These are phyloP conservation scores for Euphorbia pulcherrima DNA, from an alignment of 345 rosid genomes.

Conservation along the genomic window DNA sequence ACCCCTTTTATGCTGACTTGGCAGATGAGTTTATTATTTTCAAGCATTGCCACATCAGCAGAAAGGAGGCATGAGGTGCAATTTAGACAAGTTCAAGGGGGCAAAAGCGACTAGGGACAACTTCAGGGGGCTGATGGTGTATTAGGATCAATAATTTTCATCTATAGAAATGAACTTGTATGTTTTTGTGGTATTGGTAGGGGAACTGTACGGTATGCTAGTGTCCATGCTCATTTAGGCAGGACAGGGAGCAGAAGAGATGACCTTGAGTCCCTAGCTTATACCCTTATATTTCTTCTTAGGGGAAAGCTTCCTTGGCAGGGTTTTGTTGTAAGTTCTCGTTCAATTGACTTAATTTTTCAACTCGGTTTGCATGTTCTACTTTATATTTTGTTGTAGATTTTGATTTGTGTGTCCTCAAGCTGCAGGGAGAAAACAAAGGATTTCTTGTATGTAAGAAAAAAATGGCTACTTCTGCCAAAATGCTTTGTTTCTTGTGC, in stretches of 20 bases:
- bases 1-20: too few species aligned
- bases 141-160: too few species aligned
- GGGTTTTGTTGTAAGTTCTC: slow-evolving; percentile 19
- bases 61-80: too few species aligned
- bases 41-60: too few species aligned
- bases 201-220: slow-evolving; percentile 30
- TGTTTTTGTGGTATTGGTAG: slow-evolving; percentile 13
- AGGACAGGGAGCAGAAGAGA: slow-evolving; percentile 30
- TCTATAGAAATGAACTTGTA: not conserved
- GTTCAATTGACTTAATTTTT: not conserved
- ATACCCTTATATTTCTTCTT: slow-evolving; percentile 26
- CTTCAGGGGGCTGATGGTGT: too few species aligned
- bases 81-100: too few species aligned
- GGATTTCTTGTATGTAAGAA: slow-evolving; percentile 28
- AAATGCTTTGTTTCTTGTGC: slow-evolving; percentile 25
- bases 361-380: not conserved
- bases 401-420: not conserved
- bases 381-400: not conserved
- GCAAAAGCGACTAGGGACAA: too few species aligned
- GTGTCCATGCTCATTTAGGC: slow-evolving; percentile 33
- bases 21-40: too few species aligned
- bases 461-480: slow-evolving; percentile 25
- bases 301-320: slow-evolving; percentile 29
- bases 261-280: slow-evolving; percentile 28
- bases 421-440: slow-evolving; percentile 27